Evolutionary conservation across 202 grass and related monocot species (phyloP), one percentile per base, ranked within the genome.

Genomic region (Zizania palustris): DNA sequence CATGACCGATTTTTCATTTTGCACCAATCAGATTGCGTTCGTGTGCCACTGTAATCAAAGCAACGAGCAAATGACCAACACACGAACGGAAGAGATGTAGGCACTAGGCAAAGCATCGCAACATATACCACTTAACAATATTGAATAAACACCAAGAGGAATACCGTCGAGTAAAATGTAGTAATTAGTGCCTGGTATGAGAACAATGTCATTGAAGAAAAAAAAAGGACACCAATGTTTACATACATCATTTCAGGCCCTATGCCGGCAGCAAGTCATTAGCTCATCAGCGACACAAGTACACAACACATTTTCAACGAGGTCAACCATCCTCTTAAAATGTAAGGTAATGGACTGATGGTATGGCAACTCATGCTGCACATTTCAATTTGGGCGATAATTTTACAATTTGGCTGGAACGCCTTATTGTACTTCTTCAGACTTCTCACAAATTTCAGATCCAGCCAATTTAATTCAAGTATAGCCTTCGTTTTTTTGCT

Each of bases 341-440:
- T 45, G 54, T 78, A 74, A 54, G 63, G 62, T 70, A 74, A 79
- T 40, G 16, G 63, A 69, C 54, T 70, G 69, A 79, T 40, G 16
- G 63, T 12, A 79, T 55, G 7, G 16, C 20, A 8, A 79, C 85
- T 74, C 80, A 84, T 63, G 69, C 45, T 83, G 75, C 85, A 88
- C 80, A 79, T 69, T 82, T 48, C 65, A 41, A 34, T 36, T 37
- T 6, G 35, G 7, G 10, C 16, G 16, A 43, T 83, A 61, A 61
- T 87, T 79, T 83, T 79, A 87, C 85, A 83, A 80, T 74, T 70
- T 83, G 56, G 48, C 70, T 63, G 70, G 20, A 80, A 80, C 65
- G 70, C 64, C 75, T 88, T 80, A 83, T 84, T 84, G 74, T 41
- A 55, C 56, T 83, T 68, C 38, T 80, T 56, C 14, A 64, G 62